Base-by-base conservation (phyloP, 768 basidiomycete genomes). In the Suillus subalutaceus region DNA sequence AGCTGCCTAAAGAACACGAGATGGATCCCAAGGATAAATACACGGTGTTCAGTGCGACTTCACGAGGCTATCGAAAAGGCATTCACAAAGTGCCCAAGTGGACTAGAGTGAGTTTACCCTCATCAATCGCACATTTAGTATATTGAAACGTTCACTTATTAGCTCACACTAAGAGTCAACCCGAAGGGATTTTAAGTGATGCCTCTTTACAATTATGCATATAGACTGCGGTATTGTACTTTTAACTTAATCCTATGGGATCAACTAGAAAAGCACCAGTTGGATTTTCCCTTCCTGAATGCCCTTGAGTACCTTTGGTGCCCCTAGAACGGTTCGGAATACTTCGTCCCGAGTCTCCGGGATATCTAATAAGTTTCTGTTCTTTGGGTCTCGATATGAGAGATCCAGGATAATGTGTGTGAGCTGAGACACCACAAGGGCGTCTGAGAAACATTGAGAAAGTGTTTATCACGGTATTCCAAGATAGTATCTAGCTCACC, bases 31-130 rank as follows among this genome's bases (percentile, higher is more conserved):
- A 84, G 72, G 97, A 99, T 82, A 99, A 99, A 78, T 99, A 99
- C 81, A 97, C 96, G 4, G 87, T 92, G 23, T 99, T 96, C 79
- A 87, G 86, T 46, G 82, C 86, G 5, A 87, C 85, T 48, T 80
- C 81, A 1, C 82, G 78, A 65, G 91, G 93, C 7, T 99, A 97
- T 78, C 83, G 97, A 53, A 98, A 98, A 73, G 92, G 94, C 32
- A 94, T 97, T 59, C 96, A 99, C 80, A 96, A 96, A 73, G 92
- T 97, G 35, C 96, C 96, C n/a, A 97, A 97, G 74, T 98, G 91
- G 88, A 97, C 96, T 60, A 85, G 94, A 78, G 96, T 96, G 70
- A 66, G 91, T 80, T 35, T 32, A 30, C 26, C 43, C 18, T 35
- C 6, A 53, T 38, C 13, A 64, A 40, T 41, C 12, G 35, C 23